These are phyloP conservation scores for Magnaporthiopsis rhizophila DNA, from an alignment of 2,329 filamentous ascomycete genomes.

Conservation along the genomic window DNA sequence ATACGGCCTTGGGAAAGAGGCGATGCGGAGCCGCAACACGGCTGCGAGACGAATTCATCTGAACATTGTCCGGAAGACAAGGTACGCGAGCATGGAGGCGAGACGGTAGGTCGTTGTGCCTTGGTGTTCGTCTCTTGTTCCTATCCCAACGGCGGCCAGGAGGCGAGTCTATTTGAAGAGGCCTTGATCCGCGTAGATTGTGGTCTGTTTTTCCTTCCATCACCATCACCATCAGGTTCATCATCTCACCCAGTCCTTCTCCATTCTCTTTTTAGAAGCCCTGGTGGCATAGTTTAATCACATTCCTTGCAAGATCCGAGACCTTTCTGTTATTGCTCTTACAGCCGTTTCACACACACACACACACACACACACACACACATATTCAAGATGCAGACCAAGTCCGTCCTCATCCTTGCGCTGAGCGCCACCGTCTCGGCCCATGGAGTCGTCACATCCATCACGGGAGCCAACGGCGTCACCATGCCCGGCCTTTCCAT, in stretches of 20 bases:
- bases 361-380: neutral
- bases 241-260: neutral
- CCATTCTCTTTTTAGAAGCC: neutral
- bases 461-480: constrained; percentile 54
- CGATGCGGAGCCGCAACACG: neutral
- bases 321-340: neutral
- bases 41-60: neutral
- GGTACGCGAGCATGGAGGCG: neutral
- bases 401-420: constrained; percentile 19
- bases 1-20: neutral
- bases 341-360: no score
- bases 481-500: constrained; percentile 54
- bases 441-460: constrained; percentile 49
- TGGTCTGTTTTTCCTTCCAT: neutral
- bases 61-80: neutral
- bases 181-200: neutral
- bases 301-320: neutral
- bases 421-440: constrained; percentile 36
- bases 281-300: neutral
- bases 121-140: neutral
- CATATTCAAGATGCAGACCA: constrained; percentile 4
- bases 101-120: neutral
- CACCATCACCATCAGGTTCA: neutral
- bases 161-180: neutral
- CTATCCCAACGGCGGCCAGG: neutral